phyloP scores from a whole-genome alignment of 129 eudicot species.

The Silybum marianum region DNA sequence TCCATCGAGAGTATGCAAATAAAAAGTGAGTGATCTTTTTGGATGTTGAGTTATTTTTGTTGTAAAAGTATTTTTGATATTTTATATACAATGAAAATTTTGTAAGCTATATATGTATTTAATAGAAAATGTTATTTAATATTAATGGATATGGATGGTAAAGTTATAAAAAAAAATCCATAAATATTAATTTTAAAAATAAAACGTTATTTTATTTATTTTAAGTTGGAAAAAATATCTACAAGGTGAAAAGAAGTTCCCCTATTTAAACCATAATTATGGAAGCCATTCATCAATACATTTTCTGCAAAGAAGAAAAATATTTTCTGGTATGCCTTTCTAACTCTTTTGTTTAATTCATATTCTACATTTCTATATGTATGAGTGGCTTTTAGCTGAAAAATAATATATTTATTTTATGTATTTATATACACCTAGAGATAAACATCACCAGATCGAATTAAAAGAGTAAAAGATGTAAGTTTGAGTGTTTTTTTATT shows the following conservation, averaged over 20 bases:
- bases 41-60: too few species aligned
- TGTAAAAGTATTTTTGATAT: too few species aligned
- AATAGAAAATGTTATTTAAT: background rate
- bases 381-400: too few species aligned
- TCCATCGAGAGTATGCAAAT: too few species aligned
- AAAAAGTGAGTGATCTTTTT: too few species aligned
- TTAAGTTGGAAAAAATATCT: background rate
- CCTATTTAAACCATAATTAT: background rate
- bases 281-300: background rate
- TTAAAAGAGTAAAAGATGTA: too few species aligned
- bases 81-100: too few species aligned
- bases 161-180: background rate
- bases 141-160: background rate
- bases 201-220: background rate
- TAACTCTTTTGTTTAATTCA: conserved; percentile 2
- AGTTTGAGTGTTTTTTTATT: background rate
- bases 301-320: conserved; percentile 6
- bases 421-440: too few species aligned
- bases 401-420: too few species aligned
- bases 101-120: too few species aligned
- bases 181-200: too few species aligned
- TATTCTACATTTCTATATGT: too few species aligned
- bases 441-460: background rate
- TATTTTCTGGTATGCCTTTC: conserved; percentile 13
- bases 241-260: background rate